Conservation (phyloP, 257 asterid species). For the Henckelia pumila region DNA sequence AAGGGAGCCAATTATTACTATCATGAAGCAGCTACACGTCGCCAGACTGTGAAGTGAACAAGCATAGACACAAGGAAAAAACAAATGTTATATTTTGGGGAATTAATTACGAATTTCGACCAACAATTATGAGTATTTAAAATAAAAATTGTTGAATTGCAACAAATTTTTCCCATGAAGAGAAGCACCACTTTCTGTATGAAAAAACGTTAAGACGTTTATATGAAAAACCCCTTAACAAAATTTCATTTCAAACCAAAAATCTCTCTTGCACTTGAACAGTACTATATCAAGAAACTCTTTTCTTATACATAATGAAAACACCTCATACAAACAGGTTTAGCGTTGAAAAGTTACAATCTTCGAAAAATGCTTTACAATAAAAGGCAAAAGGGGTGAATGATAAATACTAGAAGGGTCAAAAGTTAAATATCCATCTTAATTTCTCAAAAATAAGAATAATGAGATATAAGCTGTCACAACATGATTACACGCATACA, state of each 20-base stretch:
- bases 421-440: no score
- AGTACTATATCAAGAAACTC: neutral
- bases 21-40: neutral
- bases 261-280: no score
- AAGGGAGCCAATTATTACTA: neutral
- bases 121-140: no score
- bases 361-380: neutral
- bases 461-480: neutral
- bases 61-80: neutral
- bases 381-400: neutral
- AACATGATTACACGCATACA: neutral
- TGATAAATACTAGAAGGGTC: neutral
- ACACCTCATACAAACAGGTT: neutral
- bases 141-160: no score
- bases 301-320: neutral
- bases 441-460: conserved; percentile 9
- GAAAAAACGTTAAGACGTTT: no score
- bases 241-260: no score
- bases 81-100: no score
- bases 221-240: no score
- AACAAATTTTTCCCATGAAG: no score
- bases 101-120: no score
- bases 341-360: neutral
- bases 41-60: neutral
- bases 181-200: no score